Base-by-base conservation (phyloP, 805 yeast genomes). In the Lipomyces kockii region DNA sequence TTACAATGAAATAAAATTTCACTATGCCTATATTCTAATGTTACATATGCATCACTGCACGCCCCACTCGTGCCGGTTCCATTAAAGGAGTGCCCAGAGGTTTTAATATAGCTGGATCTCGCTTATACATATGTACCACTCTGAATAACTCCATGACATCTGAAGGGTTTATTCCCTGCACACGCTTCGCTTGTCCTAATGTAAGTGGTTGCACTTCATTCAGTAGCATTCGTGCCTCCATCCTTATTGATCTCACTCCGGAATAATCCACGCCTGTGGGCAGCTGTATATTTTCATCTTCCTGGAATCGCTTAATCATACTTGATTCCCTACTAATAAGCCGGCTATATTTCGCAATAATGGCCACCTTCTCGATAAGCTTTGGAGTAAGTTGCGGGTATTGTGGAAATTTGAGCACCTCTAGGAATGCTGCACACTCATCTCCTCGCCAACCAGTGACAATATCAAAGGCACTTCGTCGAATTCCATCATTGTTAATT, bases 161-260 rank as follows among this genome's bases (percentile, higher is more conserved):
- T 0, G 97, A 94, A 0, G 98, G 97, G 0, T 98, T 94, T 1
- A 95, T 87, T 0, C 99, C 98, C 74, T 95, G 97, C 12, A 94
- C 89, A 72, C 98, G 83, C 76, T 97, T 84, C 0, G 98, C 98
- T 76, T 95, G 98, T 0, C 98, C 98, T 57, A 95, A 86, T 0
- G 98, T 95, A 63, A 86, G 86, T 0, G 99, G 99, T 69, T 90
- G 89, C 17, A 91, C 87, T 11, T 83, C 82, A 73, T 91, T 90
- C 63, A 95, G 80, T 11, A 90, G 79, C 20, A 81, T 20, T 5
- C 55, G 61, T 27, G 64, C 70, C 51, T 70, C 72, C 9, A n/a
- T 57, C 8, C 67, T 57, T 11, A 70, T 46, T 0, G 91, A 85
- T 20, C 85, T 83, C 61, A 89, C 72, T 14, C 80, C 75, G 12